Base-by-base conservation (phyloP, 331 rosid species). In the Rhamnella rubrinervis region DNA sequence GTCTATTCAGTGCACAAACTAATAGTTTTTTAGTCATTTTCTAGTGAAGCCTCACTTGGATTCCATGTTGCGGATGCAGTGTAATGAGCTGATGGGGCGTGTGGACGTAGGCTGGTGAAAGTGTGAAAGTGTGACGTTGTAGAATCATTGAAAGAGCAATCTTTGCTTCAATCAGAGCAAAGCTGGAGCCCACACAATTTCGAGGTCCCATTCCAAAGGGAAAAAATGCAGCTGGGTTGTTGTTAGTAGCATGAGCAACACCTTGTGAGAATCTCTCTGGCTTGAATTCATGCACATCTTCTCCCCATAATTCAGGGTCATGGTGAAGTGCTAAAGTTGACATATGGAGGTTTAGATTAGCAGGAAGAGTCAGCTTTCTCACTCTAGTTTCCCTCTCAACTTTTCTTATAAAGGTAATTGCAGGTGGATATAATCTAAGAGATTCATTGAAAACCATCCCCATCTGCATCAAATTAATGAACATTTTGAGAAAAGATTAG, bases 231-330 rank as follows among this genome's bases (percentile, higher is more conserved):
- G 61, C 57, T 12, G 13, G 13, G 31, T 66, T 75, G 44, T 66
- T 65, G 25, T 61, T 47, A 7, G 80, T 66, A 39, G 84, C 84
- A 25, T 70, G 60, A 40, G 71, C 21, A 26, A 75, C 50, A 20
- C 84, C 80, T 31, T 80, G 19, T 4, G 80, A 61, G 70, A 80
- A 80, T 31, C 80, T 20, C 77, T 75, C 80, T 15, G 79, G 76
- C 37, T 64, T 79, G 68, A 79, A 79, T 5, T 17, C 25, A 16
- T 68, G 28, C 46, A 58, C 79, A 53, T 79, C 69, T 70, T 73
- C 35, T 49, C 79, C 79, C 79, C 79, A 79, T 40, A 49, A 23
- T 18, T 73, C 14, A 68, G 79, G 72, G 31, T 73, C 79, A 73
- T 79, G 72, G 49, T 79, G 79, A 63, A 69, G 57, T 13, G 61